These are phyloP conservation scores for Postia placenta DNA, from an alignment of 768 basidiomycete genomes.

Conservation along the genomic window DNA sequence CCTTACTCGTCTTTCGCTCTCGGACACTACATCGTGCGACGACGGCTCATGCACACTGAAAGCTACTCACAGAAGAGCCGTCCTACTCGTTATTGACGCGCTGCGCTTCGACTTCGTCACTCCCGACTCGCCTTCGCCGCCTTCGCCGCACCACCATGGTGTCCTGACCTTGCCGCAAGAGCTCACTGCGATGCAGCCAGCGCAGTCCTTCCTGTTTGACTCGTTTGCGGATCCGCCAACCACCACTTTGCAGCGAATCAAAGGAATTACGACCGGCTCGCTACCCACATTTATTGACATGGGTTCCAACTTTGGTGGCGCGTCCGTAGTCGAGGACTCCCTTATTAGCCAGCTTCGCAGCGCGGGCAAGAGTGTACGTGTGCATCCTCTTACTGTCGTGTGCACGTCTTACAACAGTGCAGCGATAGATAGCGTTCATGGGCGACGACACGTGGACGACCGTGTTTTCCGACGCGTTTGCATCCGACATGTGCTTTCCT, in stretches of 20 bases:
- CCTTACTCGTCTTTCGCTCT: conserved; percentile 67
- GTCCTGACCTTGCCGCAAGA: conserved; percentile 74
- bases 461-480: conserved; percentile 76
- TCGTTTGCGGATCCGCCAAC: conserved; percentile 93
- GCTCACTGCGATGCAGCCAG: conserved; percentile 57
- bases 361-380: conserved; percentile 54
- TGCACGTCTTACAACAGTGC: conserved; percentile 11
- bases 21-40: conserved; percentile 42
- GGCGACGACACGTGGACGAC: conserved; percentile 97
- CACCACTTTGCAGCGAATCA: conserved; percentile 89
- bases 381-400: conserved; percentile 1
- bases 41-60: conserved; percentile 38
- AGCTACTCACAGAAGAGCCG: conserved; percentile 71
- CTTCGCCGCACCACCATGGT: conserved; percentile 72
- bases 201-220: conserved; percentile 81
- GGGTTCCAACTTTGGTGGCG: conserved; percentile 89
- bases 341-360: conserved; percentile 64
- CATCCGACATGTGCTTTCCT: conserved; percentile 67
- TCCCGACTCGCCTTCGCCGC: conserved; percentile 54
- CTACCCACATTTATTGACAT: conserved; percentile 93
- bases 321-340: conserved; percentile 84
- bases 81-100: conserved; percentile 87
- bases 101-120: conserved; percentile 92
- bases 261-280: conserved; percentile 91
- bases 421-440: conserved; percentile 73